Evolutionary conservation across 768 basidiomycete species (phyloP).

Genomic region (Lentinula guzmanii): DNA sequence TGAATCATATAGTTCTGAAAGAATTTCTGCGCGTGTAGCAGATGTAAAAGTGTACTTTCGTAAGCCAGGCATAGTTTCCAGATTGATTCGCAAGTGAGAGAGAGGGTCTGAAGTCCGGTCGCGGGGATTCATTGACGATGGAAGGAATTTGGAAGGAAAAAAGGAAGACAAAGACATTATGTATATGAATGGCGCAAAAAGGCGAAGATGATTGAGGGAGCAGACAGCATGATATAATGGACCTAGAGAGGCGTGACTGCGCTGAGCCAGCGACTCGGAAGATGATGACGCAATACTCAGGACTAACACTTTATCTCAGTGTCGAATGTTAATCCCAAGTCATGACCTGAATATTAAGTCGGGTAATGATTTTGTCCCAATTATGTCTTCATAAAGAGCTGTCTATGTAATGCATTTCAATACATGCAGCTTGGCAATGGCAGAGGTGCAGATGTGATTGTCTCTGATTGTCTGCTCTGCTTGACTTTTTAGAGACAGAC

Average conservation of each 20-base stretch:
- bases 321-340: too few relatives aligned
- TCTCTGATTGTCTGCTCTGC: too few relatives aligned
- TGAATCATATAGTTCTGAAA: conserved; percentile 75
- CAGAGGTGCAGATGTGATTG: too few relatives aligned
- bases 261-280: background rate
- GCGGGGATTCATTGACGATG: conserved; percentile 46
- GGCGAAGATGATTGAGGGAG: background rate
- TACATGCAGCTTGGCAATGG: too few relatives aligned
- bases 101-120: conserved; percentile 58
- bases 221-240: background rate
- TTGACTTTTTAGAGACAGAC: too few relatives aligned
- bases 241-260: background rate
- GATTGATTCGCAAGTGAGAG: conserved; percentile 65
- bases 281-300: too few relatives aligned
- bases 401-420: too few relatives aligned
- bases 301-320: too few relatives aligned
- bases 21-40: conserved; percentile 70
- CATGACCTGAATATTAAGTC: too few relatives aligned
- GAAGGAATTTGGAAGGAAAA: conserved; percentile 42
- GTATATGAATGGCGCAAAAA: background rate
- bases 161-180: conserved; percentile 21
- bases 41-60: conserved; percentile 74
- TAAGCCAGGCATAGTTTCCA: conserved; percentile 78
- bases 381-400: too few relatives aligned
- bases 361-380: too few relatives aligned